Base-by-base conservation (phyloP, 2,329 filamentous ascomycete genomes). In the Fusarium albidum region DNA sequence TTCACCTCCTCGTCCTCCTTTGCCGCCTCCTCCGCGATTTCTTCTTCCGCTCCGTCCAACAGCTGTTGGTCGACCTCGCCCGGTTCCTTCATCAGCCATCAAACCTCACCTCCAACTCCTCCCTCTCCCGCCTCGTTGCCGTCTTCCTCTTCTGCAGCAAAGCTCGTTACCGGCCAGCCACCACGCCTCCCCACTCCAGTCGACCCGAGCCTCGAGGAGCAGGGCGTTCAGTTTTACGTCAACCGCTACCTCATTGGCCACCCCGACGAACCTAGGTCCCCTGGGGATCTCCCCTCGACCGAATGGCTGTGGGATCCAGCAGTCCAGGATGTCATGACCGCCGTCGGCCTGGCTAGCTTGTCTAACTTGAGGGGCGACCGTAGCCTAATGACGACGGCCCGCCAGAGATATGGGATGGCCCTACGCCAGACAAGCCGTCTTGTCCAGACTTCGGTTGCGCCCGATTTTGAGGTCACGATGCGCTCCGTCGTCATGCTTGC, bases 271-370 rank as follows among this genome's bases (percentile, higher is more conserved):
- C 79, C 79, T 12, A 71, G 63, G 37, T 72, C 67, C 3, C 55
- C 69, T 3, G 63, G 71, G 7, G 73, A 79, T 14, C 66, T 81
- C 5, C 69, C 68, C 8, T 63, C 67, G 52, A 55, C 71, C 45
- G 52, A 61, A 51, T 73, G 75, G 74, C 53, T 78, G 34, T 71
- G 75, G 67, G 63, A 73, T 10, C 72, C 72, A 3, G 69, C 73
- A 11, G 69, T 79, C 8, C 75, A 75, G 25, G 77, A 80, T 28
- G 77, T 82, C 38, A 82, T 86, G 72, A 70, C 79, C 9, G 83
- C 85, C 12, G 77, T 86, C 14, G 84, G 84, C 3, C 74, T 85
- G 40, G 83, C 84, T 0, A 82, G 81, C 53, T 66, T 87, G 52
- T 80, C 82, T 4, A 85, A 86, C 49, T 68, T 84, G 14, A 75